These are phyloP conservation scores for Pythium utonaiense DNA, from an alignment of 352 stramenopile genomes.

Conservation along the genomic window DNA sequence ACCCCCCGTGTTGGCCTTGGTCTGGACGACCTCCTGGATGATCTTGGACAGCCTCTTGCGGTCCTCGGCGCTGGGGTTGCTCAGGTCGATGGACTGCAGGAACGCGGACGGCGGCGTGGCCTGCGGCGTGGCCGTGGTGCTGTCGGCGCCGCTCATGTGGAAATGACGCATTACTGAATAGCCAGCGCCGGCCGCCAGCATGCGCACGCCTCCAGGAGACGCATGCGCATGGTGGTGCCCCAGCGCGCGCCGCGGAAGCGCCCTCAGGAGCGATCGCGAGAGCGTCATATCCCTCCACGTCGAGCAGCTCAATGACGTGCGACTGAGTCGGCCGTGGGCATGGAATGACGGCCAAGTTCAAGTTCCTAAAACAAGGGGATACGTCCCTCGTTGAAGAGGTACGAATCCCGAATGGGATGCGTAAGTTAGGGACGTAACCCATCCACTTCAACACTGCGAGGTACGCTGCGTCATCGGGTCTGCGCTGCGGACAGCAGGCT, in stretches of 20 bases:
- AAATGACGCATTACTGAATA: not conserved
- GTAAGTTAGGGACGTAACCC: not conserved
- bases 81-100: constrained; percentile 49
- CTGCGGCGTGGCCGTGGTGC: not conserved
- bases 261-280: not conserved
- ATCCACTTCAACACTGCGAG: not conserved
- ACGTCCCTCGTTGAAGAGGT: constrained; percentile 7
- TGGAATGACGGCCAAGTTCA: constrained; percentile 8
- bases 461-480: not conserved
- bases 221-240: not conserved
- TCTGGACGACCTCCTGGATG: constrained; percentile 69
- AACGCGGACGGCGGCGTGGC: constrained; percentile 35
- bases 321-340: not conserved
- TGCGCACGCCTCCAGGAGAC: not conserved
- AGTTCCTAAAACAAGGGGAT: constrained; percentile 5
- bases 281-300: not conserved
- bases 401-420: not conserved
- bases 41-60: constrained; percentile 54
- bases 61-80: constrained; percentile 29
- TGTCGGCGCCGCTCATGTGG: not conserved
- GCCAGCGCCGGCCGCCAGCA: not conserved
- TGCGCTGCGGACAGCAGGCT: not conserved
- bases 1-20: constrained; percentile 62
- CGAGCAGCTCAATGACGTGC: not conserved
- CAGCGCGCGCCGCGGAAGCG: constrained; percentile 6